Evolutionary conservation across 2,329 filamentous ascomycete species (phyloP).

Genomic region (Biscogniauxia marginata): DNA sequence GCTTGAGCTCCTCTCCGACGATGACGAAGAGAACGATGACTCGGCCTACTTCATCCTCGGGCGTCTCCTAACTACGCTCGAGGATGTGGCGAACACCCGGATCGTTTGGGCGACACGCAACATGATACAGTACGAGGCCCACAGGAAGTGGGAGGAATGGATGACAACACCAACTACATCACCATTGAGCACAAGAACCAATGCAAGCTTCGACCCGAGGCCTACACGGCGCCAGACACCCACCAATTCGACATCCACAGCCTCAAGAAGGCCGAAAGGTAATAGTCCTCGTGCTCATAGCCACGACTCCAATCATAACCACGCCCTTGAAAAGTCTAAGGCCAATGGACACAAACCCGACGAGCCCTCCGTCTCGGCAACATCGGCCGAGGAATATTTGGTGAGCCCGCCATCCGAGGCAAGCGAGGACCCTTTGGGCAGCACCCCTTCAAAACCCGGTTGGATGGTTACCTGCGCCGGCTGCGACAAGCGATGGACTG

Average conservation of each 20-base stretch:
- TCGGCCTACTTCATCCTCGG: slow-evolving; percentile 26
- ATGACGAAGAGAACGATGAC: slow-evolving; percentile 30
- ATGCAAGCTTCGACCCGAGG: not conserved
- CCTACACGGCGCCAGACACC: slow-evolving; percentile 4
- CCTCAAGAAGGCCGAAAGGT: not conserved
- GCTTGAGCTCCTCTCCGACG: slow-evolving; percentile 31
- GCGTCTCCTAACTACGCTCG: slow-evolving; percentile 20
- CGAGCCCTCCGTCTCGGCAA: slow-evolving; percentile 1
- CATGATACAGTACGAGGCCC: slow-evolving; percentile 18
- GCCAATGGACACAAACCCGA: slow-evolving; percentile 2
- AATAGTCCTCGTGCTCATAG: not conserved
- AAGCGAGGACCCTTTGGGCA: not conserved
- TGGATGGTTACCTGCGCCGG: slow-evolving; percentile 25
- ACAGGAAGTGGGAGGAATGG: slow-evolving; percentile 26
- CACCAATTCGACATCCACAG: not conserved
- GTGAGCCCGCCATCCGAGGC: not conserved
- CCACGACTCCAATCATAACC: not conserved
- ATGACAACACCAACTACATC: slow-evolving; percentile 16
- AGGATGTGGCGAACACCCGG: slow-evolving; percentile 20
- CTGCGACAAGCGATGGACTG: slow-evolving; percentile 25
- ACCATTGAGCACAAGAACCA: not conserved
- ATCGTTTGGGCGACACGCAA: slow-evolving; percentile 29
- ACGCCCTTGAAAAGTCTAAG: not conserved
- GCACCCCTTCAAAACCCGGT: slow-evolving; percentile 20
- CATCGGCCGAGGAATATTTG: not conserved